Percentiles rank a stretch among this genome's conserved stretches.
These are phyloP conservation scores for Cladophialophora immunda DNA, from an alignment of 2,329 filamentous ascomycete genomes.

Conservation along the genomic window DNA sequence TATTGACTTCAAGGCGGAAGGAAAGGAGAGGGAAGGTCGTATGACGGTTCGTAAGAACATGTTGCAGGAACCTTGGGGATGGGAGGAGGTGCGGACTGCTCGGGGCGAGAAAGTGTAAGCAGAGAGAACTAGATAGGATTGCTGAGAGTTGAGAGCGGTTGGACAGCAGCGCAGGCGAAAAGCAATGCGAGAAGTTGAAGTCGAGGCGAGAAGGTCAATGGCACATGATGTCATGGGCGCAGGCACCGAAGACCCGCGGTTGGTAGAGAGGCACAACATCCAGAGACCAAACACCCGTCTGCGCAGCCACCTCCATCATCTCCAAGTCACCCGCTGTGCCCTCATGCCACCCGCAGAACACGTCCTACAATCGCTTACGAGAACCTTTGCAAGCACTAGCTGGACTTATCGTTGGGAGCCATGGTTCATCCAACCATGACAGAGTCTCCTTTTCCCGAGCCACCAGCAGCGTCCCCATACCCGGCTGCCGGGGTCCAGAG, in stretches of 20 bases:
- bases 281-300: background rate
- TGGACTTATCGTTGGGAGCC: background rate
- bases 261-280: background rate
- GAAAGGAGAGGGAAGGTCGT: slow-evolving; percentile 28
- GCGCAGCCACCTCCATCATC: background rate
- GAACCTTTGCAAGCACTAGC: slow-evolving; percentile 28
- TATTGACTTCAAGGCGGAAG: slow-evolving; percentile 23
- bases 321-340: background rate
- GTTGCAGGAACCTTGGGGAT: background rate
- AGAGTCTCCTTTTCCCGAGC: background rate
- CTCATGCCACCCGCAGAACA: background rate
- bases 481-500: slow-evolving; percentile 4
- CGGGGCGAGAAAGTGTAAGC: background rate
- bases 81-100: background rate
- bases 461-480: background rate
- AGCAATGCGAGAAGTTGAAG: background rate
- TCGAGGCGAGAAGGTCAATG: background rate
- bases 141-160: background rate
- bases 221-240: slow-evolving; percentile 4
- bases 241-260: background rate
- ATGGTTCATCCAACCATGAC: background rate
- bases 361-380: slow-evolving; percentile 18
- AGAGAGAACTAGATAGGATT: background rate
- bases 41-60: slow-evolving; percentile 38
- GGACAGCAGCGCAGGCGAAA: background rate